Evolutionary conservation across 441 rosid genomes (phyloP).

Genomic region (Mallotus japonicus): DNA sequence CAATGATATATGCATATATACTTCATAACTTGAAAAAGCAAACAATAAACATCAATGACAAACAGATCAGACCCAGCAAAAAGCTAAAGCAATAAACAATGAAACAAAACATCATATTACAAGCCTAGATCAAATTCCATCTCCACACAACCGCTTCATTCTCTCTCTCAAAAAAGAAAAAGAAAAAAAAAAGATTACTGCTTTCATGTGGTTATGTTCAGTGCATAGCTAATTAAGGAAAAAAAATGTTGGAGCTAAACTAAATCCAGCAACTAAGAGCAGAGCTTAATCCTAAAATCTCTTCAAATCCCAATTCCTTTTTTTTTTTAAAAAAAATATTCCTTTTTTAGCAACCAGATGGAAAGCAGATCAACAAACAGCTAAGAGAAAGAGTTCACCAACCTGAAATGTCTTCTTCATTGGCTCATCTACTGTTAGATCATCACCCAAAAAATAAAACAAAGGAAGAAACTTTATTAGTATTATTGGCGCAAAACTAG

Average conservation of each 20-base stretch:
- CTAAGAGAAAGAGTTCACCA: constrained; percentile 18
- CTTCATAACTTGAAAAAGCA: background rate
- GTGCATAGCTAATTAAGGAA: background rate
- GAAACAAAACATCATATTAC: background rate
- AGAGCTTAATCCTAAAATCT: constrained; percentile 4
- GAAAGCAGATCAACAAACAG: constrained; percentile 22
- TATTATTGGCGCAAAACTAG: background rate
- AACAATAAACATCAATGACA: background rate
- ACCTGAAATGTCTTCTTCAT: constrained; percentile 72
- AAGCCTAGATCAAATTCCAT: constrained; percentile 27
- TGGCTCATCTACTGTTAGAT: constrained; percentile 67
- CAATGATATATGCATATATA: background rate
- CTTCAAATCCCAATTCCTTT: background rate
- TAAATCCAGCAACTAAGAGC: background rate
- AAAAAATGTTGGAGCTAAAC: background rate
- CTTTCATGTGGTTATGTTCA: background rate
- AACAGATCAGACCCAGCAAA: constrained; percentile 24
- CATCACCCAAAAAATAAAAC: background rate
- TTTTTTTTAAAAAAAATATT: too few species aligned
- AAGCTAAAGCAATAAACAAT: constrained; percentile 8
- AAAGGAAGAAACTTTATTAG: background rate
- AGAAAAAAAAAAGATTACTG: background rate
- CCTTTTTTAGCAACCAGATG: background rate
- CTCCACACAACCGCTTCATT: background rate
- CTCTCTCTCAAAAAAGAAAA: background rate